Evolutionary conservation across 2,329 filamentous ascomycete genomes (phyloP), one percentile per base, ranked within the genome.

Genomic region (Aspergillus ochraceus): DNA sequence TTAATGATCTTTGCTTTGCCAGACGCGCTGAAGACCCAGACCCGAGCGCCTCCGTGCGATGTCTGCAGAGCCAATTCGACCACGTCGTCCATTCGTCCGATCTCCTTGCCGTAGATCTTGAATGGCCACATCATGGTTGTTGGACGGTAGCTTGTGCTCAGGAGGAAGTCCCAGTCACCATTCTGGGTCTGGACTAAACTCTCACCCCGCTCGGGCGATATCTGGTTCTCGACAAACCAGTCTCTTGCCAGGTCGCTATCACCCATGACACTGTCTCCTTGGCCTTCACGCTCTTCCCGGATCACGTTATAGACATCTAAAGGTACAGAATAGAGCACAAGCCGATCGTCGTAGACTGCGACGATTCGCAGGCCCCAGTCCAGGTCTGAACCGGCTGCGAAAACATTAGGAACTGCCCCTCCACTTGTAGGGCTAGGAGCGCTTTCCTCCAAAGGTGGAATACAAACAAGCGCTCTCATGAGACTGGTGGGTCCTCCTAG

Each of bases 311-410:
- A 83, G 2, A 83, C 71, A 69, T 89, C 86, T 0, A 80, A 71
- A 0, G 88, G 86, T 1, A 90, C 76, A 0, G 81, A 86, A 70
- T 87, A 90, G 2, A 89, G 75, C 55, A 87, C 80, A 26, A 90
- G 65, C 30, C 71, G 67, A 39, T 80, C 77, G 12, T 70, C 62
- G 70, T 86, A 89, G 3, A 79, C 83, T 26, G 83, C 87, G 6
- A 84, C 82, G 19, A 90, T 74, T 17, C 86, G 79, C 4, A 87
- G 80, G 4, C 88, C 86, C 74, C 82, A 82, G 3, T 75, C 75
- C 9, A 86, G 74, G 64, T 89, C 82, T n/a, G 80, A 77, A 2
- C 83, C 85, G 26, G 81, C 80, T 3, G 81, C 78, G 68, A 88
- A 90, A 2, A 83, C 67, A 6, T 80, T 76, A 1, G 86, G 85